Base-by-base conservation (phyloP, 768 basidiomycete species). In the Pulveroboletus frians region DNA sequence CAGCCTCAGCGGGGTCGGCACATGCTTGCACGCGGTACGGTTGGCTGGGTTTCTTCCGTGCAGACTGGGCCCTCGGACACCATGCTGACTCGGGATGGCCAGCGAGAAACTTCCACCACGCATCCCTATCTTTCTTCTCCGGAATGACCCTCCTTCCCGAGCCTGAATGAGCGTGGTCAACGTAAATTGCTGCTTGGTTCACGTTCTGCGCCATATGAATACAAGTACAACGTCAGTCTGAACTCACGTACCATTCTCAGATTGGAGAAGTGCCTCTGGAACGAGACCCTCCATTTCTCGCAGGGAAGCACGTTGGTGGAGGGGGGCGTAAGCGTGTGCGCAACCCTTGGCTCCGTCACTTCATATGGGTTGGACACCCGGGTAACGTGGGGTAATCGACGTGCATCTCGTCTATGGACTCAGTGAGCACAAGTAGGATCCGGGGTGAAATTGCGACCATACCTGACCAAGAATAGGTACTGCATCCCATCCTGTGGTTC, bases 401-500 rank as follows among this genome's bases (percentile, higher is more conserved):
- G 78, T 46, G 85, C 83, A 61, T 89, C 85, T 47, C 89, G 84
- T 56, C 89, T 91, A 51, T 44, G 50, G 40, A 38, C 23, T 43
- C n/a, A 32, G 21, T 61, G 45, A 58, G 53, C 36, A 17, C 43
- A 23, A 7, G 44, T 39, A 21, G 15, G 50, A 50, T 44, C 15
- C 2, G 17, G 3, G 38, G 37, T 29, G 20, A 40, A 41, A 14
- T 35, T 23, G 15, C 39, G 42, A 43, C 56, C 71, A 44, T 62
- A 88, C 89, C 89, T 78, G 37, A 91, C 89, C 43, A 80, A 80
- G 66, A 91, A 90, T 37, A 92, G 73, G 64, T 92, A 91, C 58
- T 91, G 76, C 75, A 85, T 56, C 3, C 89, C 89, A 67, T 91
- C 84, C 58, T 67, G 64, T 0, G 89, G 88, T 42, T 75, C 76